Conservation (phyloP, 768 basidiomycete species). For the Termitomyces heimii region DNA sequence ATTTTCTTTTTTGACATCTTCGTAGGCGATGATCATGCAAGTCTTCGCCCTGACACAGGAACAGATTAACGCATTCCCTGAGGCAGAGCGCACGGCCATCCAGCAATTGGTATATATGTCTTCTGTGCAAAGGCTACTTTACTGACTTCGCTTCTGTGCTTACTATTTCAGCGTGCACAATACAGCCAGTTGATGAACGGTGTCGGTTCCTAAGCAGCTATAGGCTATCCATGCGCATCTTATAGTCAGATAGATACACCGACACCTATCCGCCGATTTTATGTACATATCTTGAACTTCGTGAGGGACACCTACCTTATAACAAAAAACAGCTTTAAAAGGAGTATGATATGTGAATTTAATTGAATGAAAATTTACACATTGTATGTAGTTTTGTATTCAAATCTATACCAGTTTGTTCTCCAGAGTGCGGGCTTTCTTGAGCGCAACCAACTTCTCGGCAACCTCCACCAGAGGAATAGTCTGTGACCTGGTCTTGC, state of each 20-base stretch:
- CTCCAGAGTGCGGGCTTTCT: conserved; percentile 39
- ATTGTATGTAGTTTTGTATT: not conserved
- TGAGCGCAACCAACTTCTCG: conserved; percentile 66
- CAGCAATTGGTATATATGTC: conserved; percentile 58
- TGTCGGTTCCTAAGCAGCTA: conserved; percentile 10
- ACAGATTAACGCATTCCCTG: conserved; percentile 78
- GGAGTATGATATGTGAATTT: not conserved
- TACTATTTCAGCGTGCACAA: conserved; percentile 26
- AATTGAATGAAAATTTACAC: not conserved
- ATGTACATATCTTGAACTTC: not conserved
- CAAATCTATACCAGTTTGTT: conserved; percentile 22
- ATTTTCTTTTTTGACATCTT: not conserved
- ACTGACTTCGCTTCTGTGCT: not conserved
- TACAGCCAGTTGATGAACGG: conserved; percentile 34
- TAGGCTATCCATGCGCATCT: not conserved
- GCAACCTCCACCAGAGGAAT: conserved; percentile 66
- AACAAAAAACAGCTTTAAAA: not conserved
- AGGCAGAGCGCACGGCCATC: conserved; percentile 73
- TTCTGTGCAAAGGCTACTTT: not conserved
- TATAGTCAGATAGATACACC: conserved; percentile 1
- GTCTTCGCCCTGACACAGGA: conserved; percentile 77
- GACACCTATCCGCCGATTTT: not conserved
- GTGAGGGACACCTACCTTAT: not conserved
- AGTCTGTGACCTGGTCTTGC: conserved; percentile 75
- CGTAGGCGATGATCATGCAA: conserved; percentile 78